Evolutionary conservation across 129 eudicot genomes (phyloP).

Genomic region (Artemisia annua): DNA sequence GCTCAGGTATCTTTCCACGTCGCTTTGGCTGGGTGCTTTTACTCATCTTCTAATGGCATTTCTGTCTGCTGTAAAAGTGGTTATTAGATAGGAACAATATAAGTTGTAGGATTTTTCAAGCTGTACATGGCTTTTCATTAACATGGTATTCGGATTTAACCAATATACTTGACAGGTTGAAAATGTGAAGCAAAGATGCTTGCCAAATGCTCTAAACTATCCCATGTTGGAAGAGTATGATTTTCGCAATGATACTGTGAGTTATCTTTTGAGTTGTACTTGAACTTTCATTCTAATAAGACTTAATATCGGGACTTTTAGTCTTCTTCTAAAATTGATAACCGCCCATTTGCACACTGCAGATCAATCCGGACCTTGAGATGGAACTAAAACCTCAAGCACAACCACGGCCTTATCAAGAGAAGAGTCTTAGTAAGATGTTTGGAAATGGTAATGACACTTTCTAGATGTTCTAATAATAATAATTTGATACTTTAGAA

Average conservation of each 20-base stretch:
- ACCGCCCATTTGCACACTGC: constrained; percentile 23
- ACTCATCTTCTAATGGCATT: neutral
- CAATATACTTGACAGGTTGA: constrained; percentile 61
- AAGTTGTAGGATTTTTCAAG: too few relatives aligned
- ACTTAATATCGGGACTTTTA: too few relatives aligned
- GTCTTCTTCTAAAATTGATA: neutral
- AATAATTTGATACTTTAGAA: neutral
- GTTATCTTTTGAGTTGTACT: constrained; percentile 23
- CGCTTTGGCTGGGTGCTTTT: too few relatives aligned
- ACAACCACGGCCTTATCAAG: constrained; percentile 92
- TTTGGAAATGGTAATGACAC: constrained; percentile 75
- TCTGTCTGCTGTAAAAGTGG: neutral
- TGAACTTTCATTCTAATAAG: neutral
- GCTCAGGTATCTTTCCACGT: constrained; percentile 46
- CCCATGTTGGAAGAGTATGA: constrained; percentile 98
- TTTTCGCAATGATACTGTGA: constrained; percentile 88
- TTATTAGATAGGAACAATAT: neutral
- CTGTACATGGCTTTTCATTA: too few relatives aligned
- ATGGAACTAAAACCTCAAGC: constrained; percentile 92
- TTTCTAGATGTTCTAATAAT: neutral
- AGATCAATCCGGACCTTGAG: constrained; percentile 96
- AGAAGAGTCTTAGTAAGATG: constrained; percentile 95
- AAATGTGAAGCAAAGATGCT: constrained; percentile 92
- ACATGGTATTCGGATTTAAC: neutral
- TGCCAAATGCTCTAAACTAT: constrained; percentile 91